Conservation (phyloP, 768 basidiomycete species). For the Pleurotus ostreatus region DNA sequence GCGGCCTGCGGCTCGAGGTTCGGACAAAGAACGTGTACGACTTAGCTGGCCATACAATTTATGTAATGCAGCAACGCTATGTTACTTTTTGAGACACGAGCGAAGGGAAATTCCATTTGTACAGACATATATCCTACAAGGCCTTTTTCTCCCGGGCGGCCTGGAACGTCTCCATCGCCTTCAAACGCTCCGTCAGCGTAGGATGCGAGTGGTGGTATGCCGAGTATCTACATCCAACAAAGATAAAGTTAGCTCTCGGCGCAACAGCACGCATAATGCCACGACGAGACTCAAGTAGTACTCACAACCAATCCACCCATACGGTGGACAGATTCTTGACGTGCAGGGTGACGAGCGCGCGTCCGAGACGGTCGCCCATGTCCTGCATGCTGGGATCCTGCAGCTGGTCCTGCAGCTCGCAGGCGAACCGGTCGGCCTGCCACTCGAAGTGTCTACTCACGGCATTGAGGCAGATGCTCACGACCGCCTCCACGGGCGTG, state of each 20-base stretch:
- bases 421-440: slow-evolving; percentile 87
- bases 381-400: slow-evolving; percentile 51
- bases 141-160: slow-evolving; percentile 28
- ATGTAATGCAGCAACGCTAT: background rate
- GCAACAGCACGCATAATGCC: slow-evolving; percentile 2
- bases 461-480: slow-evolving; percentile 73
- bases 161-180: slow-evolving; percentile 71
- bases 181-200: slow-evolving; percentile 85
- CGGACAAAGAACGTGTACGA: too few relatives aligned
- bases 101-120: background rate
- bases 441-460: slow-evolving; percentile 87
- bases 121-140: background rate
- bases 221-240: slow-evolving; percentile 59
- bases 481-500: slow-evolving; percentile 72
- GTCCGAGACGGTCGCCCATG: slow-evolving; percentile 82
- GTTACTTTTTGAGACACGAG: background rate
- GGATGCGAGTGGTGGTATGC: slow-evolving; percentile 97
- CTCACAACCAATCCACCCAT: slow-evolving; percentile 91
- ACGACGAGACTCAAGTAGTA: slow-evolving; percentile 14
- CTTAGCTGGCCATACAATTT: too few relatives aligned
- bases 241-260: slow-evolving; percentile 5
- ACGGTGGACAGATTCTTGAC: slow-evolving; percentile 91
- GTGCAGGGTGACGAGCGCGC: slow-evolving; percentile 81
- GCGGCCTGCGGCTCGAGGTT: too few relatives aligned
- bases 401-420: slow-evolving; percentile 57